Conservation (phyloP, 768 basidiomycete species). For the Russula sp. region DNA sequence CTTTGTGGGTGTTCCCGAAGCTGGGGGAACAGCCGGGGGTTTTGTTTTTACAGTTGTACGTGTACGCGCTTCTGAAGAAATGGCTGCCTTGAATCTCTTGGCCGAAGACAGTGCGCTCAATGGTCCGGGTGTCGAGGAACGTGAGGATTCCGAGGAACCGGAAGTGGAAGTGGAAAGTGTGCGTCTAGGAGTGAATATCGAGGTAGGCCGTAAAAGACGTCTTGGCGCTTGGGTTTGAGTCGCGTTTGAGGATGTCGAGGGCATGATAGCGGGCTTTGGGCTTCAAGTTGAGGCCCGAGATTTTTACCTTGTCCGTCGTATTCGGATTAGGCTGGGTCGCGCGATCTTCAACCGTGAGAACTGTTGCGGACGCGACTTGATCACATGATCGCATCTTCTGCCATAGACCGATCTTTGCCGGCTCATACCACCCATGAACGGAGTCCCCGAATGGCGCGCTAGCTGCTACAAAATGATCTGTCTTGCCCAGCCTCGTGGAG, state of each 20-base stretch:
- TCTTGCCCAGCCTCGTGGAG: too few species aligned
- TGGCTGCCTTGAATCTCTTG: constrained; percentile 23
- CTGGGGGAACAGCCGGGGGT: constrained; percentile 15
- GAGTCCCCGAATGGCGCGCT: too few species aligned
- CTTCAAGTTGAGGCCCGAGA: neutral
- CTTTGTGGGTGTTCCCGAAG: constrained; percentile 24
- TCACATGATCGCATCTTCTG: constrained; percentile 11
- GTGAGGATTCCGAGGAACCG: constrained; percentile 8
- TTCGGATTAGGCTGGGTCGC: neutral
- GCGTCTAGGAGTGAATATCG: constrained; percentile 18
- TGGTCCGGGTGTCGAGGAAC: constrained; percentile 16
- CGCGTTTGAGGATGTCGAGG: neutral
- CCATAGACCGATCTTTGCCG: too few species aligned
- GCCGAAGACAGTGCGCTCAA: constrained; percentile 18
- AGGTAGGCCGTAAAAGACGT: constrained; percentile 14
- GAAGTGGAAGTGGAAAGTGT: constrained; percentile 10
- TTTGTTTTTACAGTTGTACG: constrained; percentile 23
- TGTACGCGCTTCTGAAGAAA: constrained; percentile 22
- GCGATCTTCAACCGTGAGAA: constrained; percentile 15
- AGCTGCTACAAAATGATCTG: too few species aligned
- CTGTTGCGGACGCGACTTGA: constrained; percentile 1
- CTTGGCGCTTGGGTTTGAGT: neutral
- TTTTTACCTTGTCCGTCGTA: neutral
- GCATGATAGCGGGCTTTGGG: neutral
- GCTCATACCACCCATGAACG: too few species aligned